Conservation (phyloP, 768 basidiomycete species). For the Phylloporus sp. region DNA sequence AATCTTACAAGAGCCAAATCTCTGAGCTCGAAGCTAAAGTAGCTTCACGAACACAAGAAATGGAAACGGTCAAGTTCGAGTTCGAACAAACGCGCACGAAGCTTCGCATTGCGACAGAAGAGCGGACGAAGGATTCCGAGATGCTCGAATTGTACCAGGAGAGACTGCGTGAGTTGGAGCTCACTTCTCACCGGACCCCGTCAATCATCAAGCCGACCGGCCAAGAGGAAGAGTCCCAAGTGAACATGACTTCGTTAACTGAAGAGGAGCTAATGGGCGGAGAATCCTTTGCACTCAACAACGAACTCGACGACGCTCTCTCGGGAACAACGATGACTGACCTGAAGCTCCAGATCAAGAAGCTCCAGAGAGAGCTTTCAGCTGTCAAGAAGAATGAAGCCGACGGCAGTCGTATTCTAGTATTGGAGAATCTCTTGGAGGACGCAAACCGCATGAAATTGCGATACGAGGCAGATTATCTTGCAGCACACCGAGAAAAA, state of each 20-base stretch:
- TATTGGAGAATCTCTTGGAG: conserved; percentile 87
- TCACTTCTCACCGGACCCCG: conserved; percentile 50
- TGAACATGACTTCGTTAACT: conserved; percentile 30
- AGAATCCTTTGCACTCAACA: conserved; percentile 61
- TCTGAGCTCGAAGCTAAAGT: conserved; percentile 71
- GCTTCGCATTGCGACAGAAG: conserved; percentile 61
- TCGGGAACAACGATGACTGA: conserved; percentile 86
- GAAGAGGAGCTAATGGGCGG: conserved; percentile 46
- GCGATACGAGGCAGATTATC: conserved; percentile 83
- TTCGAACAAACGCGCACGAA: conserved; percentile 70
- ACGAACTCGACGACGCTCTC: conserved; percentile 84
- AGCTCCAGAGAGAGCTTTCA: conserved; percentile 76
- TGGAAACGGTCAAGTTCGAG: conserved; percentile 67
- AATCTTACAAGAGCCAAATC: conserved; percentile 87
- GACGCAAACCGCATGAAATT: conserved; percentile 89
- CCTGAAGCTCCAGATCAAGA: conserved; percentile 81
- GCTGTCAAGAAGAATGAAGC: conserved; percentile 67
- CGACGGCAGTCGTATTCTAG: conserved; percentile 70
- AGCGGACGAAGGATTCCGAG: conserved; percentile 75
- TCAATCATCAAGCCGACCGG: conserved; percentile 24
- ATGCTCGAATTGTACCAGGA: conserved; percentile 88
- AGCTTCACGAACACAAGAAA: conserved; percentile 61
- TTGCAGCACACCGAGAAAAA: conserved; percentile 78
- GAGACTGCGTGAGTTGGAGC: conserved; percentile 81
- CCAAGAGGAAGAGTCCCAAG: conserved; percentile 12